These are phyloP conservation scores for Penicillium nucicola DNA, from an alignment of 495 filamentous ascomycete genomes.

Conservation along the genomic window DNA sequence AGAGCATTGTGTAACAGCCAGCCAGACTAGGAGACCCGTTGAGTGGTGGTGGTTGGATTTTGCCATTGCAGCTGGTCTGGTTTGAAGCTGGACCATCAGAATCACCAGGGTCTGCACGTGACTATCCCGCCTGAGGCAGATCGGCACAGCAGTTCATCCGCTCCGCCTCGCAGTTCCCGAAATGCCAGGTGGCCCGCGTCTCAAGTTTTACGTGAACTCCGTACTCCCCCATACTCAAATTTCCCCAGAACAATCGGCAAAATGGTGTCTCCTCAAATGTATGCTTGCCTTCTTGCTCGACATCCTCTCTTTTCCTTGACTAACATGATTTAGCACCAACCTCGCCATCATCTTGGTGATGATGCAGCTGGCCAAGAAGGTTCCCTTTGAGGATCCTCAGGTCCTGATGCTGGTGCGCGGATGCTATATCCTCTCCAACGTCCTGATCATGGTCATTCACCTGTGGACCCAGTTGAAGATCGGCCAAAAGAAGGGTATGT, in stretches of 20 bases:
- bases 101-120: neutral
- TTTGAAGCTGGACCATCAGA: constrained; percentile 8
- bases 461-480: constrained; percentile 78
- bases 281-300: constrained; percentile 10
- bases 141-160: constrained; percentile 10
- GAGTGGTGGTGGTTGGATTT: constrained; percentile 3
- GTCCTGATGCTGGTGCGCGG: constrained; percentile 81
- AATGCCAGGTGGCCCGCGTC: constrained; percentile 24
- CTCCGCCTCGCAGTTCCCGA: constrained; percentile 9
- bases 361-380: constrained; percentile 96
- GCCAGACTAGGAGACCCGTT: neutral
- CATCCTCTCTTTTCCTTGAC: constrained; percentile 4
- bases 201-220: constrained; percentile 21
- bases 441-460: constrained; percentile 82
- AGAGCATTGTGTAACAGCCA: neutral
- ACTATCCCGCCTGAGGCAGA: neutral
- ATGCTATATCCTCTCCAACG: constrained; percentile 80
- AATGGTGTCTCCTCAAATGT: constrained; percentile 51
- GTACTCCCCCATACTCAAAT: constrained; percentile 21
- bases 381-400: constrained; percentile 88
- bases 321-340: constrained; percentile 66
- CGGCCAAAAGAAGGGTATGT: constrained; percentile 90
- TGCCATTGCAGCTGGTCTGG: constrained; percentile 3
- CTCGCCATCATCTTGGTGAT: constrained; percentile 91
- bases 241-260: constrained; percentile 22